Base-by-base conservation (phyloP, 345 rosid genomes). In the Dovyalis caffra region DNA sequence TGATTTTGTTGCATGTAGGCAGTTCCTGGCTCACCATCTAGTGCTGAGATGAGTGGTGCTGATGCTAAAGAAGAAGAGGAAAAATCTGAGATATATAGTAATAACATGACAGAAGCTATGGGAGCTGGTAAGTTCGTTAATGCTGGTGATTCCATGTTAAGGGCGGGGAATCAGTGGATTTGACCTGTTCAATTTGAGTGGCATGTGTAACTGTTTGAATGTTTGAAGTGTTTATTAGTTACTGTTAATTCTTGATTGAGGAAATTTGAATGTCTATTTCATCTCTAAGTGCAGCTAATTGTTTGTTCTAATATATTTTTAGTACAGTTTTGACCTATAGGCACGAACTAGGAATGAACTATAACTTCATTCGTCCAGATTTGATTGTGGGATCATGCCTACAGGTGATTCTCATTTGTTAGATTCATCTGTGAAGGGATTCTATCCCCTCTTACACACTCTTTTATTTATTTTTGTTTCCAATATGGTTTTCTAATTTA, bases 21-120 rank as follows among this genome's bases (percentile, higher is more conserved):
- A 35, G 77, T 89, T 74, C 83, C 92, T 62, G 94, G 88, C 70
- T 83, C 95, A 28, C 83, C 87, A 31, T 82, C 97, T 0, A 87
- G 93, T 75, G 78, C 81, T 23, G 89, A 88, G 78, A 82, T 72
- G 73, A 83, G 86, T 76, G 87, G 76, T 64, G 66, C 88, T 47
- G 81, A 89, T 61, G 70, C 63, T 51, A 34, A 72, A 47, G 76
- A 82, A 31, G 62, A 87, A 77, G 84, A 82, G 78, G 87, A 83
- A 70, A 92, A 88, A 76, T 95, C 99, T n/a, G 91, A 90, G 70
- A 78, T 76, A 56, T 92, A 92, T 65, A 92, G 96, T 79, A 84
- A 82, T 82, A 88, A 86, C 82, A 95, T 95, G 99, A 95, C 98
- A n/a, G 89, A 90, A 81, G 97, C 97, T 35, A 95, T 95, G 99